Evolutionary conservation across 2,329 filamentous ascomycete genomes (phyloP).

Genomic region (Penicillium italicum): DNA sequence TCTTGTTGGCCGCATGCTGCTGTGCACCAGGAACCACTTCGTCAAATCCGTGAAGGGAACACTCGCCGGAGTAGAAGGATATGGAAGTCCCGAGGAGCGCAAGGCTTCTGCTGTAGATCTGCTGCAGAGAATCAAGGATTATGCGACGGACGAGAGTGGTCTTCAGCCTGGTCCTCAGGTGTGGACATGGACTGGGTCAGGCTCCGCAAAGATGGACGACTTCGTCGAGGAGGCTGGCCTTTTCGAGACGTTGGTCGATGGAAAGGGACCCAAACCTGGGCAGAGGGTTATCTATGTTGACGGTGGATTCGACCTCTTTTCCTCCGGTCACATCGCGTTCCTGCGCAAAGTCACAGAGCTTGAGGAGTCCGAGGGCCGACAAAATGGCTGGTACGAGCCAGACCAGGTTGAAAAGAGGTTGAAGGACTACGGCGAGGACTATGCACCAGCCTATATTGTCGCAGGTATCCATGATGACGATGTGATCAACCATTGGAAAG

Average conservation of each 20-base stretch:
- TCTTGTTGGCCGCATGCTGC: conserved; percentile 93
- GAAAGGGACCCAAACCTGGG: conserved; percentile 66
- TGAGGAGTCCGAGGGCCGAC: conserved; percentile 66
- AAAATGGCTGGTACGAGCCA: conserved; percentile 70
- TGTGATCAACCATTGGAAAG: conserved; percentile 95
- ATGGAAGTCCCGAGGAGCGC: conserved; percentile 65
- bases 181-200: conserved; percentile 68
- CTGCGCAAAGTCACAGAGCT: conserved; percentile 69
- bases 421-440: conserved; percentile 64
- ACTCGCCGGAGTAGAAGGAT: conserved; percentile 69
- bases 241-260: conserved; percentile 67
- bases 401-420: conserved; percentile 61
- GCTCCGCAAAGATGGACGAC: conserved; percentile 34
- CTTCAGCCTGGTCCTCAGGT: conserved; percentile 75
- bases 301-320: conserved; percentile 94
- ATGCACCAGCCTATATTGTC: conserved; percentile 79
- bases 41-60: conserved; percentile 72
- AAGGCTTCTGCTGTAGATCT: conserved; percentile 63
- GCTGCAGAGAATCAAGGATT: conserved; percentile 73
- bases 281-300: conserved; percentile 93
- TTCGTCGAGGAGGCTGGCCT: conserved; percentile 57
- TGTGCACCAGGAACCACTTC: conserved; percentile 93
- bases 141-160: conserved; percentile 82
- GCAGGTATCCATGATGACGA: conserved; percentile 92
- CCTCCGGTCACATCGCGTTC: conserved; percentile 94